Base-by-base conservation (phyloP, 192 early-diverging fungal species). In the Chytriomyces hyalinus region DNA sequence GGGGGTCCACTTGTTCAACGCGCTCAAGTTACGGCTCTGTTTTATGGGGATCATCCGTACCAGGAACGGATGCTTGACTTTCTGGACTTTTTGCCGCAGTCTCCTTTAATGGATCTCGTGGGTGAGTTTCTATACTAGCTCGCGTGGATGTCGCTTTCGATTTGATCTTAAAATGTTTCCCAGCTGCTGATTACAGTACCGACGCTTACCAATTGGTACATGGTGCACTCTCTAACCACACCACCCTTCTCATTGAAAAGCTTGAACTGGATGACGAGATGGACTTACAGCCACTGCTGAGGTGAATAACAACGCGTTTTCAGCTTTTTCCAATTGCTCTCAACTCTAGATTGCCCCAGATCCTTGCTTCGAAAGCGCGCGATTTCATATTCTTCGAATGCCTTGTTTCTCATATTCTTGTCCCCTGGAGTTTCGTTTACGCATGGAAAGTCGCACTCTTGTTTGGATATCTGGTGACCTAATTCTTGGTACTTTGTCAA, bases 61-160 rank as follows among this genome's bases (percentile, higher is more conserved):
- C 53, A 57, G 2, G 53, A 57, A 13, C 53, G 53, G 20, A 57
- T 57, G 13, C 53, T 57, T 0, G 15, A 20, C 5, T 57, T 57
- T 20, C 20, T 57, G 53, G 5, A 57, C 53, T 57, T n/a, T 20
- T 20, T 57, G 53, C 13, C 53, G 53, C 53, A 20, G 15, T 57
- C 53, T 57, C 53, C 53, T n/a, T 57, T 57, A 20, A 57, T 57
- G 53, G 53, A 57, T 57, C 53, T 57, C 13, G 53, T 57, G 15
- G 20, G 53, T 57, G 20, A 57, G 53, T 57, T 13, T 57, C 0
- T 36, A 36, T 36, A 36, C 1, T 36, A 36, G 36, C 36, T 36
- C 36, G 36, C 53, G 53, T 20, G 20, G 53, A n/a, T n/a, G 53
- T 4, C 53, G 53, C 3, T n/a, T 57, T 57, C 53, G 1, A 20